A percentile compares a stretch with the other conserved stretches of the same genome.
Evolutionary conservation across 2,329 filamentous ascomycete genomes (phyloP).

Genomic region (Pyrenophora seminiperda): DNA sequence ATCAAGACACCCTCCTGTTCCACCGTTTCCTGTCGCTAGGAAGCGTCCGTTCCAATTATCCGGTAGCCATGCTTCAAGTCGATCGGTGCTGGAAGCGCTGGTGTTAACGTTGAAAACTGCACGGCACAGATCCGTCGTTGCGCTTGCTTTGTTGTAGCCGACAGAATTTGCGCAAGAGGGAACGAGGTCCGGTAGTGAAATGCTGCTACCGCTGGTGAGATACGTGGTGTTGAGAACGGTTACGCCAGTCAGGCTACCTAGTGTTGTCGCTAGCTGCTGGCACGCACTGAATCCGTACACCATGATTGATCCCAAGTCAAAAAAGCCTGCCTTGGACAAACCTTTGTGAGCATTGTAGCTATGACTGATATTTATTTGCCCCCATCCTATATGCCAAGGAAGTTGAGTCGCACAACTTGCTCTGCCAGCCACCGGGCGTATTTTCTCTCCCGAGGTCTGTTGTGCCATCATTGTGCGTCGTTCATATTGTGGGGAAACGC

Average conservation of each 20-base stretch:
- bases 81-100: constrained; percentile 32
- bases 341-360: too few relatives aligned
- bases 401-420: too few relatives aligned
- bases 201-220: constrained; percentile 4
- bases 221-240: constrained; percentile 13
- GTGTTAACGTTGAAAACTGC: constrained; percentile 9
- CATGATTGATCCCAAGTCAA: constrained; percentile 2
- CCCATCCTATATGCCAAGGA: too few relatives aligned
- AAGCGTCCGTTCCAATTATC: constrained; percentile 46
- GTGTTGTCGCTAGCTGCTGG: constrained; percentile 8
- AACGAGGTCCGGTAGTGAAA: constrained; percentile 11
- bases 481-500: too few relatives aligned
- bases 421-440: too few relatives aligned
- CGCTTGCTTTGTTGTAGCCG: constrained; percentile 5
- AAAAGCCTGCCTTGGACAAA: not conserved
- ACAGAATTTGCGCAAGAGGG: constrained; percentile 8
- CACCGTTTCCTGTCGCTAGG: constrained; percentile 46
- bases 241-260: constrained; percentile 5
- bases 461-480: too few relatives aligned
- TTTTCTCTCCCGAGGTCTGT: too few relatives aligned
- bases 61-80: constrained; percentile 48
- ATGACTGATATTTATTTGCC: not conserved
- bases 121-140: constrained; percentile 18
- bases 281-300: constrained; percentile 7
- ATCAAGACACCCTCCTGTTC: constrained; percentile 41